Conservation (phyloP, 1,284 basidiomycete species). For the Binderoboletus segoi region DNA sequence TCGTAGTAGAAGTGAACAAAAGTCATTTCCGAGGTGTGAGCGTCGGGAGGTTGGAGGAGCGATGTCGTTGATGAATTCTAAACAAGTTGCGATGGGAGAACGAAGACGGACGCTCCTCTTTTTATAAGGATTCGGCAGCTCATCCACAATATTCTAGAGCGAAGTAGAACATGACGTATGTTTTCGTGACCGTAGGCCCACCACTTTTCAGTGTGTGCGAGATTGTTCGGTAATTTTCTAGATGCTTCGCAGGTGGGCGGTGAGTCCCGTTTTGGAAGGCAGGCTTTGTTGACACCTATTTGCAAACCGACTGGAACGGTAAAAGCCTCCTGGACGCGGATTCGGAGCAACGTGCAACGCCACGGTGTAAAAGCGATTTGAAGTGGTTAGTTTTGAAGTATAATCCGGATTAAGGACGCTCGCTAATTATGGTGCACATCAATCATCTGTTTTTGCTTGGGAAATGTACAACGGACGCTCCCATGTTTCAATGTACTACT, state of each 20-base stretch:
- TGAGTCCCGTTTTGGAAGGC: slow-evolving; percentile 8
- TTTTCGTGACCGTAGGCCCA: not conserved
- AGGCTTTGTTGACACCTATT: slow-evolving; percentile 4
- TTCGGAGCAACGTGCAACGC: too few relatives aligned
- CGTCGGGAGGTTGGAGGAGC: not conserved
- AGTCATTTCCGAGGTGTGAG: slow-evolving; percentile 6
- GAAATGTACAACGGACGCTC: too few relatives aligned
- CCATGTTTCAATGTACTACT: too few relatives aligned
- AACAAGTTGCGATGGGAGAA: not conserved
- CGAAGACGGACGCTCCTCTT: not conserved
- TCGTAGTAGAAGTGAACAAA: slow-evolving; percentile 8
- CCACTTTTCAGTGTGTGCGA: not conserved
- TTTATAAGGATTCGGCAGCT: not conserved
- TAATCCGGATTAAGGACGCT: too few relatives aligned
- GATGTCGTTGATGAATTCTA: not conserved
- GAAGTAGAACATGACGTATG: not conserved
- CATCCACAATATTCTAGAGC: slow-evolving; percentile 6
- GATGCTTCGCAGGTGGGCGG: slow-evolving; percentile 3
- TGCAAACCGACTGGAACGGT: not conserved
- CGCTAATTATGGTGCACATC: too few relatives aligned
- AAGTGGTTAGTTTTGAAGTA: too few relatives aligned
- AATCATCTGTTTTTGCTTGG: too few relatives aligned
- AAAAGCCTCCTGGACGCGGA: not conserved
- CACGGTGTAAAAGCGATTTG: too few relatives aligned
- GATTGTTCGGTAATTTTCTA: slow-evolving; percentile 12